These are phyloP conservation scores for Erysimum cheiri DNA, from an alignment of 441 rosid species.

Conservation along the genomic window DNA sequence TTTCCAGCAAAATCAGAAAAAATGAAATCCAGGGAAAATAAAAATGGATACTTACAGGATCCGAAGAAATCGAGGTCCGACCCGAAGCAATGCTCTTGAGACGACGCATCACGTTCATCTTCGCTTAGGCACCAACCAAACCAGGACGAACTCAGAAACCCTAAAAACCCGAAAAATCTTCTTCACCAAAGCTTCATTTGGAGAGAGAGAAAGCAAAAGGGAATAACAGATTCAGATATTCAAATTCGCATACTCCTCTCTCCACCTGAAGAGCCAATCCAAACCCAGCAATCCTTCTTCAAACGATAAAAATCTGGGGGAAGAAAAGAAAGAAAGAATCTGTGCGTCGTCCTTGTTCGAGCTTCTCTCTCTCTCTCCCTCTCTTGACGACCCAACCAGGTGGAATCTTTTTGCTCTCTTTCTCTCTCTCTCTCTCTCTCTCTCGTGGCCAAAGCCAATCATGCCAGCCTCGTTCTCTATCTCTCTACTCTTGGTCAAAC, in stretches of 20 bases:
- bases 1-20: conserved; percentile 26
- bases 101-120: conserved; percentile 56
- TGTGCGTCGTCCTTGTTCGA: conserved; percentile 19
- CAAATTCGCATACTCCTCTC: conserved; percentile 32
- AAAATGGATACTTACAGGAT: conserved; percentile 58
- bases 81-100: conserved; percentile 66
- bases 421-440: conserved; percentile 27
- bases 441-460: conserved; percentile 45
- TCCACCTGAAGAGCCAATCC: background rate
- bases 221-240: conserved; percentile 37
- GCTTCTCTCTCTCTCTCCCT: conserved; percentile 11
- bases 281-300: conserved; percentile 30
- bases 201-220: conserved; percentile 25
- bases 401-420: conserved; percentile 40
- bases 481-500: conserved; percentile 45
- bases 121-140: conserved; percentile 23
- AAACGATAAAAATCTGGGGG: background rate
- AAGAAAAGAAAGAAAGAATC: background rate
- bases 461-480: conserved; percentile 48
- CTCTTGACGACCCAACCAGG: conserved; percentile 43
- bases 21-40: background rate
- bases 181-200: conserved; percentile 38
- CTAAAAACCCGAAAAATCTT: conserved; percentile 26
- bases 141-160: conserved; percentile 39
- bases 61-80: conserved; percentile 82